Base-by-base conservation (phyloP, 2,329 filamentous ascomycete genomes). In the Tolypocladium pustulatum region DNA sequence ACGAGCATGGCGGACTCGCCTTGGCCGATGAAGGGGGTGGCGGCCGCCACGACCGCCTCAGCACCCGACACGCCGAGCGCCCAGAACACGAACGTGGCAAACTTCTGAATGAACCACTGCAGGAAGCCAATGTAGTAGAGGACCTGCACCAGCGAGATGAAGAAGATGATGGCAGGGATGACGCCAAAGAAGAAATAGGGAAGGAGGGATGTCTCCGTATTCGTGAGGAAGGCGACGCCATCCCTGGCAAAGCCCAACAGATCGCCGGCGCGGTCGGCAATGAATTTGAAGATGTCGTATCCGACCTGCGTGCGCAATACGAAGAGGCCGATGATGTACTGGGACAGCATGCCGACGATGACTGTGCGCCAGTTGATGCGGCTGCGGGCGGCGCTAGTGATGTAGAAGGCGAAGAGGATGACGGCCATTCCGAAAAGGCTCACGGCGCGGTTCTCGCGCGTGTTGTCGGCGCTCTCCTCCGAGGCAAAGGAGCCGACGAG, bases 1-100 rank as follows among this genome's bases (percentile, higher is more conserved):
- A 97, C 91, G 68, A 97, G 77, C 89, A 96, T 95, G 61, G 90
- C 91, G 30, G 89, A 94, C 79, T 96, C 92, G 68, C 92, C 91
- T 76, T 96, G 91, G 10, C 92, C 92, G 68, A 96, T 94, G 75
- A 96, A 96, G 10, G 92, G 92, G 0, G 91, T 95, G 12, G 92
- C 91, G 38, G 92, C 89, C 38, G 92, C 92, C 60, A 96, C 92
- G 55, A 96, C 89, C n/a, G 92, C 91, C 73, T 96, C 92, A 53
- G 90, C 90, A 61, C 92, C 92, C 5, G 91, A 96, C 7, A 96
- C 90, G 56, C 84, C 82, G 74, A 97, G 87, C 52, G 80, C 82
- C 88, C 90, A 96, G 82, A 93, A 95, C 81, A 97, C 95, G 74
- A 96, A 91, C 56, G 83, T 81, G 60, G 92, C 91, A 66, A 94